Evolutionary conservation across 768 basidiomycete genomes (phyloP).

Genomic region (Mycena indigotica): DNA sequence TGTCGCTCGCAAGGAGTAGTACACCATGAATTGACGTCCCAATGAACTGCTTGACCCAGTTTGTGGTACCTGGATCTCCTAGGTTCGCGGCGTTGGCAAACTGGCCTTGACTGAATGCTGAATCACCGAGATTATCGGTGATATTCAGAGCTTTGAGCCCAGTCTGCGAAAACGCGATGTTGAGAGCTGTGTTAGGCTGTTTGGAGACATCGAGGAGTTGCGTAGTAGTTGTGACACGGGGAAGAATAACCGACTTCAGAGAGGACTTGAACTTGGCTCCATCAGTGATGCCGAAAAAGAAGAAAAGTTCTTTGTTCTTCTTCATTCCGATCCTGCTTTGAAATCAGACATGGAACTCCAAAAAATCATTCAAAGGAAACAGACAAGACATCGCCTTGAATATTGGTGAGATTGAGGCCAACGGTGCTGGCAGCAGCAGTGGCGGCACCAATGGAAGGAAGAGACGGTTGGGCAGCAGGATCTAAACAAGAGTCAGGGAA

Average conservation of each 20-base stretch:
- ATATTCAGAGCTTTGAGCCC: slow-evolving; percentile 20
- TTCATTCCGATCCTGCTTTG: slow-evolving; percentile 15
- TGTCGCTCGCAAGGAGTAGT: slow-evolving; percentile 24
- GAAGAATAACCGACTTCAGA: slow-evolving; percentile 6
- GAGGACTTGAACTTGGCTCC: background rate
- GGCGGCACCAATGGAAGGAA: slow-evolving; percentile 1
- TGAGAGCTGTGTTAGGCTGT: slow-evolving; percentile 22
- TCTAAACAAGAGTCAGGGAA: background rate
- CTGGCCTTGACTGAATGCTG: slow-evolving; percentile 17
- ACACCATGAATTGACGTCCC: slow-evolving; percentile 24
- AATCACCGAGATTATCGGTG: slow-evolving; percentile 17
- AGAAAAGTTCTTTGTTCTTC: slow-evolving; percentile 18
- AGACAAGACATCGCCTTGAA: slow-evolving; percentile 32
- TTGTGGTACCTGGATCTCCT: slow-evolving; percentile 16
- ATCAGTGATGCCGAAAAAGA: slow-evolving; percentile 15
- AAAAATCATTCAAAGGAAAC: background rate
- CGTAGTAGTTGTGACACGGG: slow-evolving; percentile 22
- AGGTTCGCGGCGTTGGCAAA: slow-evolving; percentile 5
- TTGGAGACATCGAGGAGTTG: slow-evolving; percentile 8
- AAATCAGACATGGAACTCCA: background rate
- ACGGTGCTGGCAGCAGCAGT: background rate
- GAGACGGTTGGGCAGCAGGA: slow-evolving; percentile 2
- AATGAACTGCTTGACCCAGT: slow-evolving; percentile 19
- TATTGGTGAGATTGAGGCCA: slow-evolving; percentile 25
- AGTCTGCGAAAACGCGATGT: slow-evolving; percentile 27